Evolutionary conservation across 805 yeast species (phyloP), one percentile per base, ranked within the genome.

Genomic region (Wickerhamiella bombiphila): DNA sequence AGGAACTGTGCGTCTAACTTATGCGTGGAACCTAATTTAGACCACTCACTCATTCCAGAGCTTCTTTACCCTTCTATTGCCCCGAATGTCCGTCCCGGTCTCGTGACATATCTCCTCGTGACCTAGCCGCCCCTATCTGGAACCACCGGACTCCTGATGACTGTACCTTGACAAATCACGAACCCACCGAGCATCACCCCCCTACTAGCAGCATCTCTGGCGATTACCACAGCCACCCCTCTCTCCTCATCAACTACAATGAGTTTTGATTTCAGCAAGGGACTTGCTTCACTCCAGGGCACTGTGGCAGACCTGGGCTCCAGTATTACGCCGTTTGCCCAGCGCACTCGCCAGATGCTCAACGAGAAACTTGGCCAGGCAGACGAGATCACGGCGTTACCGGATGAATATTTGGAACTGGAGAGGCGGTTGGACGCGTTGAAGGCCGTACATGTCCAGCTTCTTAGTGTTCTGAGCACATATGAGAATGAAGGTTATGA

Each of bases 401-500:
- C 94, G 22, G 73, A 75, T 41, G 94, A 82, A 56, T 82, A 80
- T 56, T 61, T 76, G 37, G 76, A 74, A 42, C 68, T 81, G 47
- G 93, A 82, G 59, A 64, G 66, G 44, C 74, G 72, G 51, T 72
- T 80, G 42, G 93, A 81, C 49, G 70, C 79, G 42, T 67, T 81
- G 57, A 74, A 77, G 61, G 60, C 67, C 34, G 74, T 80, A 40
- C 80, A 78, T 65, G 68, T 63, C 46, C 68, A 69, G 51, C 57
- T 74, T 42, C 58, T 73, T 25, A 57, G 69, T 16, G 72, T 74
- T 31, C 65, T 77, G 34, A 52, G 69, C 32, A 68, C 65, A 40
- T 81, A 77, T 59, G 86, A 77, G 51, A 69, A 63, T 47, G 93
- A 80, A 58, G 69, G 79, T 35, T 82, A 81, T 58, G 94, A 81